Conservation (phyloP, 495 filamentous ascomycete genomes). For the Penicillium pulvis region DNA sequence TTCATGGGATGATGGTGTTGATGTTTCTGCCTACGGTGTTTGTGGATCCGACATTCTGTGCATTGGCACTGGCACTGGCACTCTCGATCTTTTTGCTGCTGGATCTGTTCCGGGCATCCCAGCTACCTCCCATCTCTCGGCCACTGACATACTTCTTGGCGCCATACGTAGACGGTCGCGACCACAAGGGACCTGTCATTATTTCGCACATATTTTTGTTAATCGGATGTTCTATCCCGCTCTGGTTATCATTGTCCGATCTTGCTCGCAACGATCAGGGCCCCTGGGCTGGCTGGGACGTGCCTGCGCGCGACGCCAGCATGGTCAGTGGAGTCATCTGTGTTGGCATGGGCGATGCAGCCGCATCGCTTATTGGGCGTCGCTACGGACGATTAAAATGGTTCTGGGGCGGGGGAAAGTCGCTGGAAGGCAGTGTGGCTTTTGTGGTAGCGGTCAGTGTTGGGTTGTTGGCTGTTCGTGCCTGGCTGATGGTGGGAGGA, state of each 20-base stretch:
- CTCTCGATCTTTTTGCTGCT: constrained; percentile 83
- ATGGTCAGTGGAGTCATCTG: constrained; percentile 92
- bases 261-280: constrained; percentile 53
- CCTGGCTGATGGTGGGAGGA: constrained; percentile 74
- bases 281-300: constrained; percentile 70
- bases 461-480: constrained; percentile 70
- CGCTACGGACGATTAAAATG: constrained; percentile 86
- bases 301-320: constrained; percentile 68
- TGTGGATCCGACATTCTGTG: constrained; percentile 80
- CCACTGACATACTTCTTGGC: constrained; percentile 83
- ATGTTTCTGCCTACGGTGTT: constrained; percentile 89
- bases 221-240: constrained; percentile 91
- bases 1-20: constrained; percentile 95
- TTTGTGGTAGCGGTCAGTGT: constrained; percentile 78
- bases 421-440: constrained; percentile 84
- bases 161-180: constrained; percentile 92
- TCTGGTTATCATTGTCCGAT: constrained; percentile 85
- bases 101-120: constrained; percentile 85
- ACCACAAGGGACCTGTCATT: constrained; percentile 90
- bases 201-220: constrained; percentile 95
- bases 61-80: constrained; percentile 73
- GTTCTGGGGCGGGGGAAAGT: constrained; percentile 97
- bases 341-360: constrained; percentile 93
- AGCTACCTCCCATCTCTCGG: constrained; percentile 83
- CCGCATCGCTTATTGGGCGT: constrained; percentile 89